These are phyloP conservation scores for Suillus variegatus DNA, from an alignment of 768 basidiomycete genomes.

Conservation along the genomic window DNA sequence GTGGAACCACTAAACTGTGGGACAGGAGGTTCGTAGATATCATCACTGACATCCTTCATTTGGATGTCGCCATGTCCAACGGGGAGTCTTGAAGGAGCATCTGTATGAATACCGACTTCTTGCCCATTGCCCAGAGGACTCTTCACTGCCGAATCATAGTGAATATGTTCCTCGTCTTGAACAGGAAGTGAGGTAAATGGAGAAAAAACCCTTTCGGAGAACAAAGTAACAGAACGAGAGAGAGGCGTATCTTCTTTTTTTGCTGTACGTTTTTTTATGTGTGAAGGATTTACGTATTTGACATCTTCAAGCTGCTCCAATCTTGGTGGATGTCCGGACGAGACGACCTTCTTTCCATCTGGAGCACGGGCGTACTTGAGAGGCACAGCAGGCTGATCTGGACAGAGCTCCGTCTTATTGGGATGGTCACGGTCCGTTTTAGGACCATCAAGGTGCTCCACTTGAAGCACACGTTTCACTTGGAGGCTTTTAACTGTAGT, in stretches of 20 bases:
- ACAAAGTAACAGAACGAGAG: not conserved
- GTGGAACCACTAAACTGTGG: too few species aligned
- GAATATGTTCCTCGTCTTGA: not conserved
- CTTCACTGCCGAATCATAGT: not conserved
- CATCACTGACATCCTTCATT: not conserved
- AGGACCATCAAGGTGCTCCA: not conserved
- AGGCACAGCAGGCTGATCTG: not conserved
- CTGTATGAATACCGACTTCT: too few species aligned
- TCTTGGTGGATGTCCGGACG: not conserved
- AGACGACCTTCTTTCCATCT: constrained; percentile 2
- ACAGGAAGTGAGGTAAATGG: not conserved
- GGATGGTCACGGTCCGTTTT: too few species aligned
- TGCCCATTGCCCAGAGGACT: not conserved
- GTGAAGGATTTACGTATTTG: not conserved
- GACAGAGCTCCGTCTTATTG: not conserved
- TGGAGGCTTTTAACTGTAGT: not conserved
- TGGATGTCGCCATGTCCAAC: not conserved
- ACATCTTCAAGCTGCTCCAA: not conserved
- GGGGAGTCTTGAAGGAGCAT: not conserved
- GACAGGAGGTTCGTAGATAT: not conserved
- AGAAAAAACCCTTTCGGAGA: not conserved
- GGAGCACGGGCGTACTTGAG: constrained; percentile 1
- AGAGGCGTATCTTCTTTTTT: not conserved
- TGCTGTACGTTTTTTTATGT: not conserved
- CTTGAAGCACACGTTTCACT: not conserved